Conservation (phyloP, 2,329 filamentous ascomycete genomes). For the Venturia oleaginea region DNA sequence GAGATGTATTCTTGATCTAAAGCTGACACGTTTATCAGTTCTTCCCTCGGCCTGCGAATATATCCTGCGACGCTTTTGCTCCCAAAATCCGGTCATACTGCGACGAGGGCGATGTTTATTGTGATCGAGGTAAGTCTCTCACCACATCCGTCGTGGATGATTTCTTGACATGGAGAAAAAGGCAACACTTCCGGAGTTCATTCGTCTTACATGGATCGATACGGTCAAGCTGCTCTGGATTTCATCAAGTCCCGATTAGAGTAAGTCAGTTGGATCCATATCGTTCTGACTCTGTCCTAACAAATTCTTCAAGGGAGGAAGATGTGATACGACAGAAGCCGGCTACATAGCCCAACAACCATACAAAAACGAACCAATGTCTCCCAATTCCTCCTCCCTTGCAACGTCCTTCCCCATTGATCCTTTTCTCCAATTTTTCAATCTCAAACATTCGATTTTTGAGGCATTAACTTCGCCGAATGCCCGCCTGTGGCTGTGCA, state of each 20-base stretch:
- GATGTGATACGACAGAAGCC: not conserved
- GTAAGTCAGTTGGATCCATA: not conserved
- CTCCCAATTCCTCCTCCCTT: not conserved
- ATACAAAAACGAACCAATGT: not conserved
- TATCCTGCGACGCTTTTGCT: not conserved
- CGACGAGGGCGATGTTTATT: constrained; percentile 3
- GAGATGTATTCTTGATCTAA: not conserved
- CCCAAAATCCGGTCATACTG: constrained; percentile 4
- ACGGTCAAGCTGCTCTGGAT: not conserved
- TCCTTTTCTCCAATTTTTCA: not conserved
- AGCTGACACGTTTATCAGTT: not conserved
- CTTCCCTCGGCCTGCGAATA: constrained; percentile 7
- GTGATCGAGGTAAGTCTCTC: not conserved
- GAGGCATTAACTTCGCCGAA: not conserved
- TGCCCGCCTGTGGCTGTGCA: not conserved
- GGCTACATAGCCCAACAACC: not conserved
- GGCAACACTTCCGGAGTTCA: not conserved
- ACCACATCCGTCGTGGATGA: not conserved
- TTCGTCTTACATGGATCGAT: not conserved
- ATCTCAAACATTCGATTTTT: not conserved
- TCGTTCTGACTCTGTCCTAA: not conserved
- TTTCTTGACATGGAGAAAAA: not conserved
- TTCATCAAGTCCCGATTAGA: not conserved
- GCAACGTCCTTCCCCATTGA: not conserved
- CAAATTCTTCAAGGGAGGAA: not conserved